phyloP scores from a whole-genome alignment of 768 basidiomycete species.

The Pisolithus microcarpus region DNA sequence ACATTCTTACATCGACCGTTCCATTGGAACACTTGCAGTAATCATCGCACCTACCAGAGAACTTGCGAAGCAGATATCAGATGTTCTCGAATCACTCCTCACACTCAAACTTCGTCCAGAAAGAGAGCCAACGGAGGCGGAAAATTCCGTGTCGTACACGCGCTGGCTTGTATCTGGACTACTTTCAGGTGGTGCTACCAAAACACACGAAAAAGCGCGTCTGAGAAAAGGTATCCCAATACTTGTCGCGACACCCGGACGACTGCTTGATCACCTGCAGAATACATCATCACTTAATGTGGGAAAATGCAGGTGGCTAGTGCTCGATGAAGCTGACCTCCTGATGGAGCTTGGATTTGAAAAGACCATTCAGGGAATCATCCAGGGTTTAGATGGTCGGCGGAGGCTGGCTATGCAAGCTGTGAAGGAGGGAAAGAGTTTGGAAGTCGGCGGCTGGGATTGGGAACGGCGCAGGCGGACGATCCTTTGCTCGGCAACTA shows the following conservation, averaged over 20 bases:
- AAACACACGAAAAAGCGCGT: constrained; percentile 92
- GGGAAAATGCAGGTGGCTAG: constrained; percentile 91
- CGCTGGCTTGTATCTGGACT: constrained; percentile 93
- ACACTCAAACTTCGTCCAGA: constrained; percentile 63
- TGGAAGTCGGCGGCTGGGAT: constrained; percentile 80
- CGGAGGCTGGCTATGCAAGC: constrained; percentile 64
- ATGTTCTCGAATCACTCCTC: constrained; percentile 82
- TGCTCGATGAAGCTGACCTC: constrained; percentile 95
- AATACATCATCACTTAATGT: constrained; percentile 90
- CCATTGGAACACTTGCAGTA: constrained; percentile 89
- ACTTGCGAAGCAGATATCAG: constrained; percentile 92
- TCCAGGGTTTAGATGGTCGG: constrained; percentile 81
- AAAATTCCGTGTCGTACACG: constrained; percentile 45
- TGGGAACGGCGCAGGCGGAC: constrained; percentile 75
- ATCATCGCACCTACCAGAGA: constrained; percentile 95
- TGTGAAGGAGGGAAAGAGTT: constrained; percentile 54
- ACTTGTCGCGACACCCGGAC: constrained; percentile 91
- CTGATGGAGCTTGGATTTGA: constrained; percentile 98
- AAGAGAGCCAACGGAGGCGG: constrained; percentile 46
- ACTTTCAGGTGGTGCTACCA: constrained; percentile 88
- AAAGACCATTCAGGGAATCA: constrained; percentile 86
- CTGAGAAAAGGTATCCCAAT: constrained; percentile 93
- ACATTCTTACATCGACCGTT: constrained; percentile 89
- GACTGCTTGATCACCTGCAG: constrained; percentile 92
- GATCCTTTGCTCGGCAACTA: constrained; percentile 93